Evolutionary conservation across 2,329 filamentous ascomycete species (phyloP).

Genomic region (Xylariales sp.): DNA sequence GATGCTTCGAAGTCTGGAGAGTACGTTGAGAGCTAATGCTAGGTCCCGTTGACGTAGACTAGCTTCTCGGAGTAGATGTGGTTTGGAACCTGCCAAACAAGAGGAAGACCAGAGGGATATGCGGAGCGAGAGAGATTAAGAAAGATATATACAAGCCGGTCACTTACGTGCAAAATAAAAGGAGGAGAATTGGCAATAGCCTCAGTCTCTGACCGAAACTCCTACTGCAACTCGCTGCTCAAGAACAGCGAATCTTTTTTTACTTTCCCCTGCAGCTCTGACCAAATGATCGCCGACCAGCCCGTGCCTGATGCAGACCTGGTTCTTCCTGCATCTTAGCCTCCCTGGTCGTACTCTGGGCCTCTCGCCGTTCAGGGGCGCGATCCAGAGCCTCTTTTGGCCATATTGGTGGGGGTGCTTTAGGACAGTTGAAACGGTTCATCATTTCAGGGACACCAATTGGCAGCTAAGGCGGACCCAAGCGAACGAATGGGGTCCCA

Average conservation of each 20-base stretch:
- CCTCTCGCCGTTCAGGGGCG: background rate
- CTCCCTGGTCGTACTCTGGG: background rate
- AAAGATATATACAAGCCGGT: background rate
- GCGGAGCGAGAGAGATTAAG: slow-evolving; percentile 1
- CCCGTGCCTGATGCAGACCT: background rate
- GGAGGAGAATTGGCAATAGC: slow-evolving; percentile 3
- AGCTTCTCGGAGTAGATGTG: background rate
- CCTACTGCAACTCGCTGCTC: background rate
- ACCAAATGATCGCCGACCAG: background rate
- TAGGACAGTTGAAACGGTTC: slow-evolving; percentile 5
- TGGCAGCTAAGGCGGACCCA: background rate
- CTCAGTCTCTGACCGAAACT: background rate
- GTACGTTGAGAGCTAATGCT: too few relatives aligned
- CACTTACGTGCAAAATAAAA: too few relatives aligned
- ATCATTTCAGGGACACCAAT: slow-evolving; percentile 4
- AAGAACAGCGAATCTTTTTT: slow-evolving; percentile 2
- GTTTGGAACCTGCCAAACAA: background rate
- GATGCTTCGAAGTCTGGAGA: too few relatives aligned
- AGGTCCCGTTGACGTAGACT: too few relatives aligned
- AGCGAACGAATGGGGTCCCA: slow-evolving; percentile 1
- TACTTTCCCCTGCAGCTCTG: background rate
- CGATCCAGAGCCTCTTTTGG: background rate
- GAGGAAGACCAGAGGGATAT: background rate
- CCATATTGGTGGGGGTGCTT: background rate
- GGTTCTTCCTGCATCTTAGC: background rate